Evolutionary conservation across 2,329 filamentous ascomycete genomes (phyloP).

Genomic region (Fusarium denticulatum): DNA sequence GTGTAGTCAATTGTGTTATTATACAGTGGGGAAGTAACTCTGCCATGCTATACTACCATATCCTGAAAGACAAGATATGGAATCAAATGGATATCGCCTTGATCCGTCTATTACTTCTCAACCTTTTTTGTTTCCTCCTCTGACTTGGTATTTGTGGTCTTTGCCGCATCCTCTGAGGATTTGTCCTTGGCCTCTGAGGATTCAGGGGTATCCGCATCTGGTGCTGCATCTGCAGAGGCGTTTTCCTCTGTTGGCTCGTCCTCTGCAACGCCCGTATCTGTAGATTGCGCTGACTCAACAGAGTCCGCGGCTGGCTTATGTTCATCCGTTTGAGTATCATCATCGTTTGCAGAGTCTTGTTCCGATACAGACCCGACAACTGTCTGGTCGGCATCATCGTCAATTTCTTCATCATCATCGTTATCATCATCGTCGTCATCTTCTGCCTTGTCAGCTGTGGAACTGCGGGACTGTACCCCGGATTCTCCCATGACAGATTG

Average conservation of each 20-base stretch:
- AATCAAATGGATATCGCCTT: slow-evolving; percentile 7
- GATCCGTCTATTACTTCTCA: slow-evolving; percentile 25
- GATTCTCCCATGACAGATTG: slow-evolving; percentile 43
- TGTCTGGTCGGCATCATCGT: slow-evolving; percentile 40
- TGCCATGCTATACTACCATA: slow-evolving; percentile 1
- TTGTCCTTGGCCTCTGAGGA: slow-evolving; percentile 9
- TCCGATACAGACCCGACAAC: slow-evolving; percentile 37
- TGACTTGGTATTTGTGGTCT: not conserved
- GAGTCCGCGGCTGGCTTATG: slow-evolving; percentile 13
- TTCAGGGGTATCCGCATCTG: not conserved
- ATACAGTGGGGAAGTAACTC: not conserved
- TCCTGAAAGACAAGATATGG: not conserved
- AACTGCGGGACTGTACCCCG: not conserved
- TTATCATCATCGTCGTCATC: slow-evolving; percentile 19
- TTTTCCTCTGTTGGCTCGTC: slow-evolving; percentile 4
- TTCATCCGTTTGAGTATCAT: slow-evolving; percentile 5
- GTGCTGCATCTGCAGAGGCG: not conserved
- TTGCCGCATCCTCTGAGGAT: slow-evolving; percentile 12
- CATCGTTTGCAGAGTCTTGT: slow-evolving; percentile 19
- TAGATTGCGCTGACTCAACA: slow-evolving; percentile 24
- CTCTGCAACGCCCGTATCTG: slow-evolving; percentile 33
- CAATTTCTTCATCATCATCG: slow-evolving; percentile 3
- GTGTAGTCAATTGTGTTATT: slow-evolving; percentile 15
- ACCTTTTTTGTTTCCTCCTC: slow-evolving; percentile 14
- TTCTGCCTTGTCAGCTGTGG: slow-evolving; percentile 11